Evolutionary conservation across 306 rosid genomes (phyloP).

Genomic region (Lupinus albus): DNA sequence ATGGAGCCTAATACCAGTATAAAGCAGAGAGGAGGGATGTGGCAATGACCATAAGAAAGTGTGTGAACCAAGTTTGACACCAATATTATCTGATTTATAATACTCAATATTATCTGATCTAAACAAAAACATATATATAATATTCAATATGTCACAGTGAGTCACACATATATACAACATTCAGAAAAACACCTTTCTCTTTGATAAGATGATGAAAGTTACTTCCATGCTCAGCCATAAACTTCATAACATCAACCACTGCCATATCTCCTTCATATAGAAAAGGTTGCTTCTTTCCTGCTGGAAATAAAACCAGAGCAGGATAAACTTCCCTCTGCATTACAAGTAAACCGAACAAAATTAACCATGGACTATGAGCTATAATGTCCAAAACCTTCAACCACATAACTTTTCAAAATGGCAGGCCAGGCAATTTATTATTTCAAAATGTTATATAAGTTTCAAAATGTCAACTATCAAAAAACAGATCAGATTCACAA

Average conservation of each 20-base stretch:
- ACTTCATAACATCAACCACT: slow-evolving; percentile 68
- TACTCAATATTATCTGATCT: not conserved
- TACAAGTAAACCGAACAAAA: slow-evolving; percentile 39
- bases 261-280: slow-evolving; percentile 76
- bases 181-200: slow-evolving; percentile 61
- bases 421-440: slow-evolving; percentile 30
- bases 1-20: slow-evolving; percentile 1
- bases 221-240: slow-evolving; percentile 76
- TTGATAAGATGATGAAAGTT: slow-evolving; percentile 57
- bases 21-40: slow-evolving; percentile 9
- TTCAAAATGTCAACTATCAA: slow-evolving; percentile 23
- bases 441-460: slow-evolving; percentile 11
- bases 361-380: slow-evolving; percentile 15
- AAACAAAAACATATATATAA: slow-evolving; percentile 15
- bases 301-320: slow-evolving; percentile 80
- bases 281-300: slow-evolving; percentile 63
- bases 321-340: slow-evolving; percentile 91
- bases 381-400: slow-evolving; percentile 12
- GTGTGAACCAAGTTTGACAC: slow-evolving; percentile 22
- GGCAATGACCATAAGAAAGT: not conserved
- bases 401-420: slow-evolving; percentile 30
- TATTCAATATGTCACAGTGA: not conserved
- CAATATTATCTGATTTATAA: not conserved
- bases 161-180: slow-evolving; percentile 11
- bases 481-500: slow-evolving; percentile 5